phyloP scores from a whole-genome alignment of 306 rosid species.

The Dryas drummondii region DNA sequence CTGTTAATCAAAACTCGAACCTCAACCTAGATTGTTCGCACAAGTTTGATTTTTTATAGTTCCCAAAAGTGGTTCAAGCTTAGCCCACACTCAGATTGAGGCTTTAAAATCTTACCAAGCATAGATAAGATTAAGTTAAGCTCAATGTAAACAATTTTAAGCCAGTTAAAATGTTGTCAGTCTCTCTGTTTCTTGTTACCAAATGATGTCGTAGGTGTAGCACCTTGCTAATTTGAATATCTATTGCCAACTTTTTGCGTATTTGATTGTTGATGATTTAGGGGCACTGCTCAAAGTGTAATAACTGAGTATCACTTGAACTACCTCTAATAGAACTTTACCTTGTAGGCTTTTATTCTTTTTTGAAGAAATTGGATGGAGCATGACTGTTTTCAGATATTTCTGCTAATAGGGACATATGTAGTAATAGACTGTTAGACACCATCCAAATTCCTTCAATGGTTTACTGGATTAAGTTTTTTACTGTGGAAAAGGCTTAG shows the following conservation, averaged over 20 bases:
- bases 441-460: not conserved
- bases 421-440: not conserved
- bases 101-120: not conserved
- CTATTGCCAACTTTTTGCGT: not conserved
- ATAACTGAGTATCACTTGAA: not conserved
- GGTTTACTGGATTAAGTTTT: not conserved
- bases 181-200: not conserved
- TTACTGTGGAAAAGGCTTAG: not conserved
- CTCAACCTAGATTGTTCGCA: not conserved
- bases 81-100: not conserved
- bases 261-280: not conserved
- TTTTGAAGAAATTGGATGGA: not conserved
- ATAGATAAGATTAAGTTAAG: not conserved
- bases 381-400: not conserved
- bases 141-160: not conserved
- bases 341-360: too few relatives aligned
- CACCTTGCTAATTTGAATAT: not conserved
- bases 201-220: not conserved
- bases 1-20: not conserved
- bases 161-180: not conserved
- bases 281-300: not conserved
- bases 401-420: not conserved
- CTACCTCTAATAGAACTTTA: too few relatives aligned
- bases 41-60: not conserved
- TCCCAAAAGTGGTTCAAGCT: not conserved